These are phyloP conservation scores for Coniochaeta prunicola DNA, from an alignment of 2,329 filamentous ascomycete species.

Conservation along the genomic window DNA sequence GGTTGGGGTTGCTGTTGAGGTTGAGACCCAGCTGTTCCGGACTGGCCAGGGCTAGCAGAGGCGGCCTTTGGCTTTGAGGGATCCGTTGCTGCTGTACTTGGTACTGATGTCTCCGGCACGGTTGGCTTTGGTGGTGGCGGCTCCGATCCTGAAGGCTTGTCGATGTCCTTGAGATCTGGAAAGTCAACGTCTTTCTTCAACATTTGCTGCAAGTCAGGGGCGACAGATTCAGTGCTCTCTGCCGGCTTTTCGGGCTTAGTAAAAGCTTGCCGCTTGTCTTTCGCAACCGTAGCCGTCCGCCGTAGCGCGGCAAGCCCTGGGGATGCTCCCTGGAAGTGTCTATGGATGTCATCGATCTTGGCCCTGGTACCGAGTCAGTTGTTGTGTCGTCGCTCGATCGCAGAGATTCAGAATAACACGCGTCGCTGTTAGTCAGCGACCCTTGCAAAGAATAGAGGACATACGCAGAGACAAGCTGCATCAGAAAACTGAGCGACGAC, in stretches of 20 bases:
- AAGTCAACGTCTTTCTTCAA: neutral
- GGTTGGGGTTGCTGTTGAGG: neutral
- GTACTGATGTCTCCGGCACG: no score
- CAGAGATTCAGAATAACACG: neutral
- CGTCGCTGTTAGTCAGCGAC: no score
- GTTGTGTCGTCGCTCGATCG: neutral
- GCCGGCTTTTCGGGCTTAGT: neutral
- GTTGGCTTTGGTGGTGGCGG: neutral
- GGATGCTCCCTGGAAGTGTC: neutral
- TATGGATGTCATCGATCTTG: slow-evolving; percentile 2
- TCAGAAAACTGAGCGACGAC: neutral
- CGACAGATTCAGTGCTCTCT: neutral
- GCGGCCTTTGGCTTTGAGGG: neutral
- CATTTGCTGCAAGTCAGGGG: neutral
- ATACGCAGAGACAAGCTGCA: neutral
- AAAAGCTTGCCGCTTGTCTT: neutral
- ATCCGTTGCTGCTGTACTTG: neutral
- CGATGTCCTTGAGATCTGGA: neutral
- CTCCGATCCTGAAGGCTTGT: neutral
- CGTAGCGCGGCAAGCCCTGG: neutral
- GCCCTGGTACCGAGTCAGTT: neutral
- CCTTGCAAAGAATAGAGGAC: neutral
- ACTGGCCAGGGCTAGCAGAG: neutral
- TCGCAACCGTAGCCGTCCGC: neutral
- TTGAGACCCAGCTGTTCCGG: neutral